These are phyloP conservation scores for Ogataea naganishii DNA, from an alignment of 805 yeast species.

Conservation along the genomic window DNA sequence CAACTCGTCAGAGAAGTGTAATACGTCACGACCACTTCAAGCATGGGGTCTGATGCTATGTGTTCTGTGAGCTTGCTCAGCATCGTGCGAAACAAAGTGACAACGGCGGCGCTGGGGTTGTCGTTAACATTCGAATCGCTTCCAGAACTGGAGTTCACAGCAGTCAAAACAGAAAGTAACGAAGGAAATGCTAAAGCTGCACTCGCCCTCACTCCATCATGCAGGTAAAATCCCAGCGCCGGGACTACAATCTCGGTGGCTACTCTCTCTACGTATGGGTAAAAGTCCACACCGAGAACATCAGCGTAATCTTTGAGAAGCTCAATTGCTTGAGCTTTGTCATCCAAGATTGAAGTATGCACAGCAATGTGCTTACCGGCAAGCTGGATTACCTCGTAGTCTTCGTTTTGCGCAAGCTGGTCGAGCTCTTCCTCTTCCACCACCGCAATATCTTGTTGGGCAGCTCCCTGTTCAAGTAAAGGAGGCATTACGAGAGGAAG, in stretches of 20 bases:
- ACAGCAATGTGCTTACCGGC: slow-evolving; percentile 92
- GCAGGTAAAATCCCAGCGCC: slow-evolving; percentile 82
- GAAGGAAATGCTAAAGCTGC: slow-evolving; percentile 82
- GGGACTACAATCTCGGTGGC: slow-evolving; percentile 77
- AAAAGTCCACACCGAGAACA: slow-evolving; percentile 73
- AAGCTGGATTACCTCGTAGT: slow-evolving; percentile 89
- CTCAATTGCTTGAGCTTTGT: slow-evolving; percentile 89
- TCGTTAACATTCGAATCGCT: too few species aligned
- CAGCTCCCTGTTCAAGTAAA: slow-evolving; percentile 76
- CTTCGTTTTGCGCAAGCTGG: slow-evolving; percentile 74
- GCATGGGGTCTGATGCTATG: slow-evolving; percentile 69
- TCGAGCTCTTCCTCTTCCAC: slow-evolving; percentile 86
- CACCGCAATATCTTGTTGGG: slow-evolving; percentile 80
- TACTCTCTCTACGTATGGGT: slow-evolving; percentile 73
- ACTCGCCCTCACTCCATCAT: slow-evolving; percentile 90
- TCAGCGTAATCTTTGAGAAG: slow-evolving; percentile 77
- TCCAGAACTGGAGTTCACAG: slow-evolving; percentile 41
- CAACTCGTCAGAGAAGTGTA: slow-evolving; percentile 65
- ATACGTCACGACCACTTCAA: slow-evolving; percentile 73
- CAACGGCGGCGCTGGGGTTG: slow-evolving; percentile 46
- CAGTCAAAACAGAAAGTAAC: slow-evolving; percentile 54
- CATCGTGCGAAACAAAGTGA: slow-evolving; percentile 64
- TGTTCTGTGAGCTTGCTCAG: slow-evolving; percentile 60
- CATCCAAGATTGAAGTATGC: slow-evolving; percentile 90
- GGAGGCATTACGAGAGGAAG: slow-evolving; percentile 85